phyloP scores from a whole-genome alignment of 495 filamentous ascomycete genomes.

The Xanthoparmelia taractica region DNA sequence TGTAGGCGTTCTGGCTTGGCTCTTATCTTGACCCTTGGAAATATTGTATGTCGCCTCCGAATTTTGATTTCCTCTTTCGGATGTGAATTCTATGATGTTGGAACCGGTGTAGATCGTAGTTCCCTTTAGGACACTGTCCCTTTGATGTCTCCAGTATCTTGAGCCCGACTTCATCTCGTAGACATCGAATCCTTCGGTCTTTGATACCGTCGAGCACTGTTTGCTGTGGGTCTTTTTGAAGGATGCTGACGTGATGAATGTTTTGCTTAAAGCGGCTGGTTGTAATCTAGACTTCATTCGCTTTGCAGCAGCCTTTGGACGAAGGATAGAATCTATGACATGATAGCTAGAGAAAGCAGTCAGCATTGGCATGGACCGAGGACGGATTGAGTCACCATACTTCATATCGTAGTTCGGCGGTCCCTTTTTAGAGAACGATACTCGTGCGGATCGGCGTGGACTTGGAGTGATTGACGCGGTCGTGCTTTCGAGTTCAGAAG shows the following conservation, averaged over 20 bases:
- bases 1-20: neutral
- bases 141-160: slow-evolving; percentile 15
- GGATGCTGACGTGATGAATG: neutral
- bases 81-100: neutral
- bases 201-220: slow-evolving; percentile 9
- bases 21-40: neutral
- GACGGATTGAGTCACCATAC: neutral
- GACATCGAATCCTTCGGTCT: slow-evolving; percentile 12
- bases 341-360: neutral
- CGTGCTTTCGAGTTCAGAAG: neutral
- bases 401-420: slow-evolving; percentile 10
- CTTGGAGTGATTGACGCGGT: neutral
- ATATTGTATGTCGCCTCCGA: neutral
- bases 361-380: neutral
- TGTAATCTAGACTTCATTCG: neutral
- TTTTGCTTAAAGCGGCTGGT: neutral
- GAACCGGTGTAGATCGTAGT: neutral
- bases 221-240: neutral
- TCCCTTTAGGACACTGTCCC: slow-evolving; percentile 3
- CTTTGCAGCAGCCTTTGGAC: neutral
- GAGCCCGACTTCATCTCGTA: slow-evolving; percentile 4
- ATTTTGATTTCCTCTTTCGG: neutral
- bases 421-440: neutral
- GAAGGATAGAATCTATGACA: slow-evolving; percentile 9
- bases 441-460: neutral